Percentiles rank a stretch among this genome's conserved stretches.
Conservation (phyloP, 345 rosid species). For the Litchi chinensis region DNA sequence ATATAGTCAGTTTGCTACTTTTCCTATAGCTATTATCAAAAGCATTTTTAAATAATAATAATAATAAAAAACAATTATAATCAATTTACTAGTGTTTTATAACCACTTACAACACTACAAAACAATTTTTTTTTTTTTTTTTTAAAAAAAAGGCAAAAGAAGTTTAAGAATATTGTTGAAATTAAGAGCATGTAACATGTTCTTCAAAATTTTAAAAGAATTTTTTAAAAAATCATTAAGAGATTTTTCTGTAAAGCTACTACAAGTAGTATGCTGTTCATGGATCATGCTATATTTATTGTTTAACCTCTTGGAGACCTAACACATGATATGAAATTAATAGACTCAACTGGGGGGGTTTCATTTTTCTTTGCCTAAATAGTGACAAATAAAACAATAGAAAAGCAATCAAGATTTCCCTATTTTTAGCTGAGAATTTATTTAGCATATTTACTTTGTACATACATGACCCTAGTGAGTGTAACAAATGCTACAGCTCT, state of each 20-base stretch:
- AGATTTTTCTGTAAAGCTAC: too few species aligned
- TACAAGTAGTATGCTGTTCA: background rate
- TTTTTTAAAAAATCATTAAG: too few species aligned
- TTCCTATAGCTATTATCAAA: too few species aligned
- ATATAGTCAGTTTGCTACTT: too few species aligned
- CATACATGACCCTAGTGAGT: background rate
- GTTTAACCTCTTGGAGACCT: background rate
- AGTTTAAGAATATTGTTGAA: too few species aligned
- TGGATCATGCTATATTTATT: background rate
- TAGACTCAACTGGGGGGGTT: background rate
- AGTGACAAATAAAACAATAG: background rate
- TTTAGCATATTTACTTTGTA: slow-evolving; percentile 7
- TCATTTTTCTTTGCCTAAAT: background rate
- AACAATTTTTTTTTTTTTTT: too few species aligned
- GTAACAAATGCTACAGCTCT: slow-evolving; percentile 10
- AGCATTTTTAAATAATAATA: too few species aligned
- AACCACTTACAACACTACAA: too few species aligned
- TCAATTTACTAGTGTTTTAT: background rate
- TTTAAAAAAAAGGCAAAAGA: too few species aligned
- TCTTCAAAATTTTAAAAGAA: too few species aligned
- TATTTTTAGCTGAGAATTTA: slow-evolving; percentile 1
- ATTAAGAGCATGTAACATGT: too few species aligned
- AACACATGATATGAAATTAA: background rate
- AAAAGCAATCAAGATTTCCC: background rate
- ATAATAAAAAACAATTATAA: too few species aligned